These are phyloP conservation scores for Triticum aestivum DNA, from an alignment of 176 grass and related monocot genomes.

Conservation along the genomic window IWGSC_CS_RefSeq_v2.1 NC_057806.1:535485121-535485620, in stretches of 20 bases:
- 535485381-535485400: neutral
- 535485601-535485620: constrained; percentile 50
- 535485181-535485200: neutral
- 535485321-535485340: neutral
- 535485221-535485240: neutral
- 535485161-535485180: neutral
- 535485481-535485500: neutral
- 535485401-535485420: neutral
- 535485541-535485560: constrained; percentile 80
- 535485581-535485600: constrained; percentile 56
- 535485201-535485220: neutral
- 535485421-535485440: neutral
- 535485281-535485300: neutral
- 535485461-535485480: neutral
- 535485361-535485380: neutral
- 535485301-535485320: neutral
- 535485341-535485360: neutral
- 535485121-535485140: neutral
- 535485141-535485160: neutral
- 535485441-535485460: neutral
- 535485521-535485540: neutral
- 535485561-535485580: constrained; percentile 79
- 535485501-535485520: neutral
- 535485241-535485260: neutral
- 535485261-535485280: neutral